These are phyloP conservation scores for Myxozyma vanderwaltii DNA, from an alignment of 805 yeast species.

Conservation along the genomic window DNA sequence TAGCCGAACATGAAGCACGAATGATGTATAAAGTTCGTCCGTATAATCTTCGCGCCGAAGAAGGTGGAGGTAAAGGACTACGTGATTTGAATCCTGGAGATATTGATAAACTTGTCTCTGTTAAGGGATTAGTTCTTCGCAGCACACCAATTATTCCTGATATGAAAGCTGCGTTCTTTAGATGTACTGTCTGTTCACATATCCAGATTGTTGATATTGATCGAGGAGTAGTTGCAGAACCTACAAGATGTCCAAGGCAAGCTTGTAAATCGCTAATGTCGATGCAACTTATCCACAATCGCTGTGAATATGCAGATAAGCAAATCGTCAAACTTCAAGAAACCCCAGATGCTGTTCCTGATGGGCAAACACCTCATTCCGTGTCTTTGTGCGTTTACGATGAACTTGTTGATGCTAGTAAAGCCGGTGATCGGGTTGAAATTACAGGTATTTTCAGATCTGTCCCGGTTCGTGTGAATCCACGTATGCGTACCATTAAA, in stretches of 20 bases:
- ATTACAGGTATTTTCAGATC: slow-evolving; percentile 95
- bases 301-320: slow-evolving; percentile 91
- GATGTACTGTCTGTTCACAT: slow-evolving; percentile 92
- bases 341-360: slow-evolving; percentile 94
- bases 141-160: slow-evolving; percentile 93
- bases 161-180: slow-evolving; percentile 96
- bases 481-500: slow-evolving; percentile 81
- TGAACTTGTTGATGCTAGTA: slow-evolving; percentile 88
- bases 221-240: slow-evolving; percentile 92
- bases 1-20: slow-evolving; percentile 30
- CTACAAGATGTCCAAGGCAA: slow-evolving; percentile 86
- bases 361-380: slow-evolving; percentile 98
- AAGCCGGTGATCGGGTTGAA: slow-evolving; percentile 96
- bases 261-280: slow-evolving; percentile 81
- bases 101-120: slow-evolving; percentile 86
- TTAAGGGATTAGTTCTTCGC: slow-evolving; percentile 88
- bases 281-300: slow-evolving; percentile 87
- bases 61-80: slow-evolving; percentile 68
- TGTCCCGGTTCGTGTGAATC: slow-evolving; percentile 83
- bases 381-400: slow-evolving; percentile 92
- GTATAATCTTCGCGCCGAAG: slow-evolving; percentile 58
- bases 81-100: slow-evolving; percentile 92
- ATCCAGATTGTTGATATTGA: slow-evolving; percentile 90
- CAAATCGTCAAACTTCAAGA: slow-evolving; percentile 94
- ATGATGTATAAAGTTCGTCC: slow-evolving; percentile 82